phyloP scores from a whole-genome alignment of 2,329 filamentous ascomycete species.

The Aspergillus felis region DNA sequence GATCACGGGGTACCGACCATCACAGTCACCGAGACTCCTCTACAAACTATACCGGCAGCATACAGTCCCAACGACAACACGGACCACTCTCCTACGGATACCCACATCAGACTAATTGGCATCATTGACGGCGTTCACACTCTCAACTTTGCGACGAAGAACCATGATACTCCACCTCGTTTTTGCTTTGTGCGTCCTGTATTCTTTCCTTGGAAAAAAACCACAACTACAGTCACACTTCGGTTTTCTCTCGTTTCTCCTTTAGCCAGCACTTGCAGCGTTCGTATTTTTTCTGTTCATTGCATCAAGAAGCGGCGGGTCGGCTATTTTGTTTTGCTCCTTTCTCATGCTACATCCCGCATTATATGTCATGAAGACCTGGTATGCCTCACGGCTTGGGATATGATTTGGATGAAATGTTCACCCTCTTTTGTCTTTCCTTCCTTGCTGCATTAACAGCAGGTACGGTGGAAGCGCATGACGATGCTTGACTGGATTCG shows the following conservation, averaged over 20 bases:
- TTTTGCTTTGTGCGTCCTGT: slow-evolving; percentile 27
- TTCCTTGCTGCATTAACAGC: slow-evolving; percentile 26
- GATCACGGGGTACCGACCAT: slow-evolving; percentile 17
- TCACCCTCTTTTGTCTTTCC: slow-evolving; percentile 25
- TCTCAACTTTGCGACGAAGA: slow-evolving; percentile 41
- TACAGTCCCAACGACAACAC: slow-evolving; percentile 32
- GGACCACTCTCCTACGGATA: slow-evolving; percentile 36
- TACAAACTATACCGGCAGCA: slow-evolving; percentile 38
- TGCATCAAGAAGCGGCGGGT: slow-evolving; percentile 47
- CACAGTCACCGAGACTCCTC: slow-evolving; percentile 10
- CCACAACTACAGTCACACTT: slow-evolving; percentile 31
- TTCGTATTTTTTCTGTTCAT: slow-evolving; percentile 27
- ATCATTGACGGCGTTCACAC: slow-evolving; percentile 54
- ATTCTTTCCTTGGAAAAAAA: slow-evolving; percentile 38
- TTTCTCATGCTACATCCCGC: slow-evolving; percentile 35
- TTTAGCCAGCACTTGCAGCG: slow-evolving; percentile 34
- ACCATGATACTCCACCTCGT: slow-evolving; percentile 39
- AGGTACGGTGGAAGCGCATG: not conserved
- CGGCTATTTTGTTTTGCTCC: slow-evolving; percentile 41
- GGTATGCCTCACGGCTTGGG: slow-evolving; percentile 48
- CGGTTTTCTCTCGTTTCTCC: slow-evolving; percentile 4
- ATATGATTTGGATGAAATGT: slow-evolving; percentile 42
- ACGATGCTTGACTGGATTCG: slow-evolving; percentile 16
- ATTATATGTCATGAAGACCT: slow-evolving; percentile 47
- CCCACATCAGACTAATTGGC: slow-evolving; percentile 44